These are phyloP conservation scores for Massarina eburnea DNA, from an alignment of 2,329 filamentous ascomycete species.

Conservation along the genomic window DNA sequence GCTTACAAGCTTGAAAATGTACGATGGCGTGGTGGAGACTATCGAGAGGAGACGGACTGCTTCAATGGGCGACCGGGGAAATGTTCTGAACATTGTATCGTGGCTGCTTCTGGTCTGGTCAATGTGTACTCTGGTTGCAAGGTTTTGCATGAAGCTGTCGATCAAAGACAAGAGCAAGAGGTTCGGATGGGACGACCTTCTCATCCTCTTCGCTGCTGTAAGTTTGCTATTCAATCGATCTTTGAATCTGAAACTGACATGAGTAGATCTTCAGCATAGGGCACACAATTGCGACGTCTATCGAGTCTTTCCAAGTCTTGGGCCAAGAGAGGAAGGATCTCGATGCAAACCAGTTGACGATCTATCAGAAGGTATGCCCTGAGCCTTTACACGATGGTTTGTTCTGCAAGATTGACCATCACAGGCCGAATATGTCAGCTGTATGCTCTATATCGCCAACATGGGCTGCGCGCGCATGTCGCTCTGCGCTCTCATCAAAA, in stretches of 20 bases:
- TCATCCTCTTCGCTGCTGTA: slow-evolving; percentile 31
- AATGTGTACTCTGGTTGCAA: slow-evolving; percentile 21
- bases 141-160: slow-evolving; percentile 29
- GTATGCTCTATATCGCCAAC: slow-evolving; percentile 32
- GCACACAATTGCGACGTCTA: slow-evolving; percentile 28
- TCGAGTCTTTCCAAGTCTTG: slow-evolving; percentile 24
- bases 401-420: slow-evolving; percentile 11
- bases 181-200: slow-evolving; percentile 25
- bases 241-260: background rate
- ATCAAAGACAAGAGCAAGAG: slow-evolving; percentile 16
- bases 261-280: slow-evolving; percentile 30
- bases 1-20: slow-evolving; percentile 10
- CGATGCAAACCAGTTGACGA: slow-evolving; percentile 5
- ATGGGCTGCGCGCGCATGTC: slow-evolving; percentile 33
- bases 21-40: slow-evolving; percentile 9
- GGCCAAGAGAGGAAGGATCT: slow-evolving; percentile 16
- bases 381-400: background rate
- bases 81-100: slow-evolving; percentile 25
- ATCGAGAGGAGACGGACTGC: slow-evolving; percentile 15
- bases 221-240: background rate
- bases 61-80: slow-evolving; percentile 15
- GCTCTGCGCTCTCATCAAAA: slow-evolving; percentile 24
- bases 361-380: slow-evolving; percentile 25
- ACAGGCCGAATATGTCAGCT: slow-evolving; percentile 27
- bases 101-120: slow-evolving; percentile 28